Base-by-base conservation (phyloP, 345 rosid genomes). In the Microthlaspi erraticum region DNA sequence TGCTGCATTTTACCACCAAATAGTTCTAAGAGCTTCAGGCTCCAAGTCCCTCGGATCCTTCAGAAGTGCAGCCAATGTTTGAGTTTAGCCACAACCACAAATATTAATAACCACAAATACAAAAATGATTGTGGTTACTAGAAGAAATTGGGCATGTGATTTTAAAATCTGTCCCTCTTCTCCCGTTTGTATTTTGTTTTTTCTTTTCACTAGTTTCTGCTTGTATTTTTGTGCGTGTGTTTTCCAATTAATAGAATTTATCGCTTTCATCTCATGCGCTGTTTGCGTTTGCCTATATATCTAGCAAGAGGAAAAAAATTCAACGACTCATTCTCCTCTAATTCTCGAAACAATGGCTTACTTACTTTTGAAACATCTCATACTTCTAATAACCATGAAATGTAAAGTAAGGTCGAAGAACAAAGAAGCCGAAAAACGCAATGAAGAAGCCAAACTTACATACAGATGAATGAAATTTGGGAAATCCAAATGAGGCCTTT, bases 1-100 rank as follows among this genome's bases (percentile, higher is more conserved):
- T 46, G 98, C 98, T 73, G 89, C 98, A 1, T 82, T 92, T 76
- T 89, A 87, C 75, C 91, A 92, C 85, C 92, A 84, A 29, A 83
- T 82, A 71, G 85, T 90, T 33, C 72, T 86, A 81, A 85, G 98
- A 54, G 97, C 95, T 0, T 90, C 80, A 0, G 95, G 93, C 61
- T 82, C 58, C 1, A 92, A 90, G 83, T 96, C 97, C 29, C 85
- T 93, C 32, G 90, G 90, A 0, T 90, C 98, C 51, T 88, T 93
- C 86, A 84, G 93, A 79, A 93, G 98, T 84, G 87, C 83, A 12
- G 64, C 88, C 62, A 55, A 69, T 37, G 70, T 81, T 13, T 83
- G 33, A 78, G 1, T 41, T 58, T 12, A 56, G 54, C 60, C 75
- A 71, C 62, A 46, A 19, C 9, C 44, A 48, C 29, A 41, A 18